phyloP scores from a whole-genome alignment of 257 asterid genomes.

The Petrea volubilis region DNA sequence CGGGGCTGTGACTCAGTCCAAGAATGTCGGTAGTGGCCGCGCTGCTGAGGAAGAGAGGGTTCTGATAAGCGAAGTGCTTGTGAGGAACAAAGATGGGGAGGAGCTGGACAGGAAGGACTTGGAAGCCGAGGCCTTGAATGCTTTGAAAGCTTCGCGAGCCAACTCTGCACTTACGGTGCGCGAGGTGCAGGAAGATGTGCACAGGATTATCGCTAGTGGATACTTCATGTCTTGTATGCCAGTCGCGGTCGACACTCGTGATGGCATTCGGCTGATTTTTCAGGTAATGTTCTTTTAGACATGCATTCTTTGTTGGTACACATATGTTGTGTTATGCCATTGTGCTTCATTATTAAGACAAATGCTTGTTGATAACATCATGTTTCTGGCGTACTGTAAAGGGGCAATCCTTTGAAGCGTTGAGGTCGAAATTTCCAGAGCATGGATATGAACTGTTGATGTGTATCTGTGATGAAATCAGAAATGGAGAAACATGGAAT shows the following conservation, averaged over 20 bases:
- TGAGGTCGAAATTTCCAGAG: background rate
- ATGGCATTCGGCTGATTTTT: slow-evolving; percentile 87
- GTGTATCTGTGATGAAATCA: background rate
- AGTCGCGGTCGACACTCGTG: slow-evolving; percentile 93
- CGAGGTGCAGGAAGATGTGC: slow-evolving; percentile 97
- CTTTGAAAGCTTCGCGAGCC: slow-evolving; percentile 85
- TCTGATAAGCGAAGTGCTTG: slow-evolving; percentile 86
- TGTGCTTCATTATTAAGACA: background rate
- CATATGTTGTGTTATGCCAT: background rate
- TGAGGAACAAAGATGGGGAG: slow-evolving; percentile 91
- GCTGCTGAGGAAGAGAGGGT: slow-evolving; percentile 84
- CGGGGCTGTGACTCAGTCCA: slow-evolving; percentile 41
- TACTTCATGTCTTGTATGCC: slow-evolving; percentile 94
- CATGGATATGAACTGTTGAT: background rate
- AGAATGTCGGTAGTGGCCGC: slow-evolving; percentile 41
- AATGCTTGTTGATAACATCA: background rate
- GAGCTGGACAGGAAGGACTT: slow-evolving; percentile 91
- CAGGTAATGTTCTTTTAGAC: slow-evolving; percentile 52
- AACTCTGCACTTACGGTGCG: slow-evolving; percentile 88
- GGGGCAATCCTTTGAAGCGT: background rate
- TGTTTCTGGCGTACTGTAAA: background rate
- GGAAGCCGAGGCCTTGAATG: slow-evolving; percentile 80
- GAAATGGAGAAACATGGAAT: too few relatives aligned
- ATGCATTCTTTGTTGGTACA: background rate
- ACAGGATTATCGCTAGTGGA: slow-evolving; percentile 85